Percentiles rank a stretch among this genome's conserved stretches.
Conservation (phyloP, 2,329 filamentous ascomycete species). For the Claviceps humidiphila region DNA sequence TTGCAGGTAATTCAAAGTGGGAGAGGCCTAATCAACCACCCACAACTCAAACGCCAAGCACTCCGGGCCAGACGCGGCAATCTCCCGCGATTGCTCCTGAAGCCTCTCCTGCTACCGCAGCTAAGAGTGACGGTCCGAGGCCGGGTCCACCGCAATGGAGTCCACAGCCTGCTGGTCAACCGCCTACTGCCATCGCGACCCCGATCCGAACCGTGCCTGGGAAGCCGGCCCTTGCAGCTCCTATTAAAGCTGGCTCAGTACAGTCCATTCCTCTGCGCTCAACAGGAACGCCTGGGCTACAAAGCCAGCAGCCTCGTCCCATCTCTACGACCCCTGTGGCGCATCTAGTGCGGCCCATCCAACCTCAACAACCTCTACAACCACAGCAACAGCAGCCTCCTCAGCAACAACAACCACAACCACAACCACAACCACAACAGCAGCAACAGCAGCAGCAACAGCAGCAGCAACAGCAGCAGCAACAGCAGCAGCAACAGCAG, state of each 20-base stretch:
- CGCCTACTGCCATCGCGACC: background rate
- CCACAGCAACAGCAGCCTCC: slow-evolving; percentile 4
- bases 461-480: slow-evolving; percentile 15
- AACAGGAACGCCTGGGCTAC: slow-evolving; percentile 15
- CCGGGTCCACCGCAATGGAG: slow-evolving; percentile 5
- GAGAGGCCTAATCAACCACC: slow-evolving; percentile 28
- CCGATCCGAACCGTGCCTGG: slow-evolving; percentile 12
- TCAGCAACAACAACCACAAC: no score
- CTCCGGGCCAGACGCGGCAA: slow-evolving; percentile 9
- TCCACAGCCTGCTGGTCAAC: slow-evolving; percentile 1
- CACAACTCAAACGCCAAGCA: slow-evolving; percentile 9
- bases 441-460: no score
- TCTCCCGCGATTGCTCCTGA: background rate
- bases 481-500: slow-evolving; percentile 11
- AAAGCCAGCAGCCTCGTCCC: slow-evolving; percentile 17
- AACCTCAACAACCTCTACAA: slow-evolving; percentile 14
- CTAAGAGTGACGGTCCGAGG: background rate
- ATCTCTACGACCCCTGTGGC: slow-evolving; percentile 21
- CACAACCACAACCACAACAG: no score
- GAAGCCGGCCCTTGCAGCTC: slow-evolving; percentile 20
- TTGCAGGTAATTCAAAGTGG: slow-evolving; percentile 22
- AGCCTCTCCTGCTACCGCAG: background rate
- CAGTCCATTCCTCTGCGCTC: slow-evolving; percentile 20
- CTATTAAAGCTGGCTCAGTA: slow-evolving; percentile 21
- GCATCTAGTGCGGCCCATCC: slow-evolving; percentile 20